These are phyloP conservation scores for Epithemia pelagica DNA, from an alignment of 108 stramenopile species.

Conservation along the genomic window DNA sequence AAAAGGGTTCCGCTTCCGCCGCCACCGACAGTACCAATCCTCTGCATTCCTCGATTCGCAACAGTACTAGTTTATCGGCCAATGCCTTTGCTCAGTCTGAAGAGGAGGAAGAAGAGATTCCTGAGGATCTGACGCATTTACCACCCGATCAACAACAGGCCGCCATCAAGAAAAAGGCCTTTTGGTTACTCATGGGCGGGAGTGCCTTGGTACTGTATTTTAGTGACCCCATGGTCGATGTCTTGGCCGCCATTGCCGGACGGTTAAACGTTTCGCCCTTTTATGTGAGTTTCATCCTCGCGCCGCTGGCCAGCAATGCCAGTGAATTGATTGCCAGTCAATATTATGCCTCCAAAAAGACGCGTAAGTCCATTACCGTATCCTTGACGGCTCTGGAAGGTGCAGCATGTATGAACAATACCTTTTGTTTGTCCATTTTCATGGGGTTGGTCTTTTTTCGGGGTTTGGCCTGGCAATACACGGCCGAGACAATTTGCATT, in stretches of 20 bases:
- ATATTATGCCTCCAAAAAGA: conserved; percentile 93
- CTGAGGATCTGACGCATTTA: conserved; percentile 57
- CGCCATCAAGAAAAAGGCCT: conserved; percentile 79
- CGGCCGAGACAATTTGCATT: conserved; percentile 92
- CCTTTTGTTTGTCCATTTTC: conserved; percentile 91
- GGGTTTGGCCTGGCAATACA: conserved; percentile 92
- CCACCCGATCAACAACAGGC: conserved; percentile 82
- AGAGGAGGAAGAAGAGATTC: conserved; percentile 74
- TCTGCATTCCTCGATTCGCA: not conserved
- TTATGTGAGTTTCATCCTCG: conserved; percentile 95
- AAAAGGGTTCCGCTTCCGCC: conserved; percentile 6
- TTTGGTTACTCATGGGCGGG: conserved; percentile 78
- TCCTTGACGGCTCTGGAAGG: conserved; percentile 85
- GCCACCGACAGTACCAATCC: not conserved
- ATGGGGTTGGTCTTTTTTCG: conserved; percentile 89
- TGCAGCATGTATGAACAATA: conserved; percentile 98
- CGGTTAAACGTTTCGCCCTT: conserved; percentile 72
- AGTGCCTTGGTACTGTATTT: conserved; percentile 86
- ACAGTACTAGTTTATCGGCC: conserved; percentile 2
- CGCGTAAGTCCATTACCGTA: conserved; percentile 88
- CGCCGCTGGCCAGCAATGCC: conserved; percentile 94
- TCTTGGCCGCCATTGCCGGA: conserved; percentile 83
- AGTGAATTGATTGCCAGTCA: conserved; percentile 90
- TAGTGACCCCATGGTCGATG: conserved; percentile 97
- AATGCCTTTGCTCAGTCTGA: conserved; percentile 22